A percentile compares a stretch with the other conserved stretches of the same genome.
Conservation (phyloP, 106 monocot species). For the Dactylorhiza incarnata region DNA sequence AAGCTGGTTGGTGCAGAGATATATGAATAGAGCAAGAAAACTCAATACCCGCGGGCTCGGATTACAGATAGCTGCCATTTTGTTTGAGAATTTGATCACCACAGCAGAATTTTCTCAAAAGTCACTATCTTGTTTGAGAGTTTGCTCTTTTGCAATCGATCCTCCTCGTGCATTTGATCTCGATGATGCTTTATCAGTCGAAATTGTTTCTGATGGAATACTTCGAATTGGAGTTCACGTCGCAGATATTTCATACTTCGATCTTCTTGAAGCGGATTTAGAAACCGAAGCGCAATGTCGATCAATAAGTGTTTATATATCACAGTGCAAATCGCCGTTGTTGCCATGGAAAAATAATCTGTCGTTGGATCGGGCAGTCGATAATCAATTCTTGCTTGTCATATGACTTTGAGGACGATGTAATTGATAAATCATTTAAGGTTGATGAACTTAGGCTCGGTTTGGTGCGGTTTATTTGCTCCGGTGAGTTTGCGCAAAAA, state of each 20-base stretch:
- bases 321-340: constrained; percentile 62
- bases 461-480: no score
- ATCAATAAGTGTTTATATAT: constrained; percentile 80
- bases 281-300: constrained; percentile 70
- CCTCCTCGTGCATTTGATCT: constrained; percentile 71
- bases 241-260: constrained; percentile 84
- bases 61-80: constrained; percentile 78
- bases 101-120: constrained; percentile 46
- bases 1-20: constrained; percentile 67
- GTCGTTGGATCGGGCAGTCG: constrained; percentile 80
- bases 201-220: constrained; percentile 40
- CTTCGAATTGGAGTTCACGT: constrained; percentile 77
- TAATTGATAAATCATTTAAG: constrained; percentile 46
- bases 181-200: constrained; percentile 93
- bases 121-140: constrained; percentile 41
- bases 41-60: constrained; percentile 40
- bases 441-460: background rate
- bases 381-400: constrained; percentile 83
- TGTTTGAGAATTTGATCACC: constrained; percentile 75
- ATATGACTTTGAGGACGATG: constrained; percentile 71
- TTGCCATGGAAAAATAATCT: constrained; percentile 64
- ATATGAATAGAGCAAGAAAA: constrained; percentile 64
- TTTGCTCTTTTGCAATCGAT: constrained; percentile 79
- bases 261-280: constrained; percentile 59
- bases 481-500: no score